Conservation (phyloP, 768 basidiomycete species). For the Lentinula guzmanii region DNA sequence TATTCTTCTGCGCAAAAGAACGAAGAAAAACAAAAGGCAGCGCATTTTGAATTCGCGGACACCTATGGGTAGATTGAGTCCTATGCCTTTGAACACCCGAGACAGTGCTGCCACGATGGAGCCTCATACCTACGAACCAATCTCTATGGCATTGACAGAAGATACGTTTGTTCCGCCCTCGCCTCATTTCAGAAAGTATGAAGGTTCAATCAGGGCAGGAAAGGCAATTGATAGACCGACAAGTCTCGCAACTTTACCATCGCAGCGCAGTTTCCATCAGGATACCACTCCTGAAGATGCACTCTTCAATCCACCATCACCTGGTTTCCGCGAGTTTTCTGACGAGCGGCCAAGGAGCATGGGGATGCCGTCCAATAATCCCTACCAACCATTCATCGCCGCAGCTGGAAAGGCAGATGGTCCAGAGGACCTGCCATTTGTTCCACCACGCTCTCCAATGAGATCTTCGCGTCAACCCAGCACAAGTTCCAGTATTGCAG, state of each 20-base stretch:
- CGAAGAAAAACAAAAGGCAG: slow-evolving; percentile 18
- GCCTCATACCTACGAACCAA: slow-evolving; percentile 62
- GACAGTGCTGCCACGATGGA: slow-evolving; percentile 24
- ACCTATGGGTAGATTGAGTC: slow-evolving; percentile 41
- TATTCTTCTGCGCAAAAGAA: slow-evolving; percentile 45
- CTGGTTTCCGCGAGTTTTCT: slow-evolving; percentile 7
- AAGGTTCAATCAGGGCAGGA: slow-evolving; percentile 18
- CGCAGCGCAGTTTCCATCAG: slow-evolving; percentile 7
- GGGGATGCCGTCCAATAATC: slow-evolving; percentile 5
- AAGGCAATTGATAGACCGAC: slow-evolving; percentile 32
- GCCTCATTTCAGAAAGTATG: slow-evolving; percentile 46
- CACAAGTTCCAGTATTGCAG: not conserved
- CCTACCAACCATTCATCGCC: not conserved
- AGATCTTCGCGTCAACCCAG: not conserved
- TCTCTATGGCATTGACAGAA: slow-evolving; percentile 37
- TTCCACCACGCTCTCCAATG: slow-evolving; percentile 2
- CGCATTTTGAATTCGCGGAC: slow-evolving; percentile 13
- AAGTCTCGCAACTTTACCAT: slow-evolving; percentile 16
- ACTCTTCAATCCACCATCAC: slow-evolving; percentile 1
- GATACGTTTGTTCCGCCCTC: slow-evolving; percentile 54
- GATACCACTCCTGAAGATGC: slow-evolving; percentile 22
- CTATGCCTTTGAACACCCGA: slow-evolving; percentile 50
- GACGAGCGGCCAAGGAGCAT: slow-evolving; percentile 27
- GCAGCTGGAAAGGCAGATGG: not conserved
- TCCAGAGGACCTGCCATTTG: slow-evolving; percentile 3